Evolutionary conservation across 179 eudicot species (phyloP).

Genomic region (Sideroxylon spinosum): DNA sequence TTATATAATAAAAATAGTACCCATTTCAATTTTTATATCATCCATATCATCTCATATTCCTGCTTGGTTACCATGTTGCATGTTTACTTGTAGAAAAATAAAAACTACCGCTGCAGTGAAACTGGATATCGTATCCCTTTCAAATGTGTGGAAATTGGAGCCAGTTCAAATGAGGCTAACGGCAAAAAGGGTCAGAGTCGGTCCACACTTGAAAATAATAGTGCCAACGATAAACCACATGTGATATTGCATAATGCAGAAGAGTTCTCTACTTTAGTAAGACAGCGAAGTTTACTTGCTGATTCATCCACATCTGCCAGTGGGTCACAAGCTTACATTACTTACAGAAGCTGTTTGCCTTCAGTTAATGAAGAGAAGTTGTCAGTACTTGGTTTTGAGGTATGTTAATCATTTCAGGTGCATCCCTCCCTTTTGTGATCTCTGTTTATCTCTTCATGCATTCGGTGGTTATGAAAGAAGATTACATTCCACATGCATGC

Average conservation of each 20-base stretch:
- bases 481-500: background rate
- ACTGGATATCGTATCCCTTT: slow-evolving; percentile 94
- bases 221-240: slow-evolving; percentile 17
- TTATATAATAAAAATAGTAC: background rate
- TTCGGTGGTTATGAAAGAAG: background rate
- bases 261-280: slow-evolving; percentile 15
- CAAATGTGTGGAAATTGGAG: slow-evolving; percentile 46
- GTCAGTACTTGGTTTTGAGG: slow-evolving; percentile 90
- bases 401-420: slow-evolving; percentile 22
- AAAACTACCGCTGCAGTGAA: slow-evolving; percentile 83
- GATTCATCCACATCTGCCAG: slow-evolving; percentile 35
- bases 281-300: slow-evolving; percentile 42
- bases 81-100: slow-evolving; percentile 50
- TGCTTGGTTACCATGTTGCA: slow-evolving; percentile 12
- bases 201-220: slow-evolving; percentile 35
- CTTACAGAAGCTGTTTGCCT: slow-evolving; percentile 84
- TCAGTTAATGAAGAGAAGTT: slow-evolving; percentile 69
- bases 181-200: slow-evolving; percentile 29
- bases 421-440: slow-evolving; percentile 7
- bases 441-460: background rate
- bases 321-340: slow-evolving; percentile 44
- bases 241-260: slow-evolving; percentile 23
- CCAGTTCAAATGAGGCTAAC: slow-evolving; percentile 33
- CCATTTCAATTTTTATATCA: background rate
- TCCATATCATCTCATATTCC: background rate